These are phyloP conservation scores for Henckelia pumila DNA, from an alignment of 257 asterid genomes.

Conservation along the genomic window DNA sequence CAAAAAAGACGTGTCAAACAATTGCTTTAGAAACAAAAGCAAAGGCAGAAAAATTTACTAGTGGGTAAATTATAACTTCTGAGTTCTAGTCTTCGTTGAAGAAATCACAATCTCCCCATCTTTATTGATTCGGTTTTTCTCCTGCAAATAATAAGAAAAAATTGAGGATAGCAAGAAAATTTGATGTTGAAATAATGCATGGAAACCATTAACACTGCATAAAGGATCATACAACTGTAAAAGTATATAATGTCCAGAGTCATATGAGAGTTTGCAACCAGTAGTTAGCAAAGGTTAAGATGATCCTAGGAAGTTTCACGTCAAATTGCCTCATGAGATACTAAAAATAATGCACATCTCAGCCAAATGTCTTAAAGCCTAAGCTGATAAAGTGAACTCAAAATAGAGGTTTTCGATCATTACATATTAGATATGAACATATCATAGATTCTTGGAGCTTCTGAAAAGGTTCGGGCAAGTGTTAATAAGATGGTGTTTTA, in stretches of 20 bases:
- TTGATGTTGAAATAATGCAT: not conserved
- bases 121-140: slow-evolving; percentile 78
- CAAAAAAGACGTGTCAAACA: slow-evolving; percentile 24
- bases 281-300: not conserved
- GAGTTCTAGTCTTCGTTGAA: slow-evolving; percentile 86
- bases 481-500: not conserved
- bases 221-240: not conserved
- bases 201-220: not conserved
- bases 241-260: not conserved
- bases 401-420: not conserved
- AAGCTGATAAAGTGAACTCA: not conserved
- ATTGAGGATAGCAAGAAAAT: slow-evolving; percentile 4
- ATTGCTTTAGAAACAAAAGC: slow-evolving; percentile 14
- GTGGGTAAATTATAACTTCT: slow-evolving; percentile 48
- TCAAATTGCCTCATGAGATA: no score
- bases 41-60: slow-evolving; percentile 18
- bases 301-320: not conserved
- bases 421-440: no score
- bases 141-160: slow-evolving; percentile 46
- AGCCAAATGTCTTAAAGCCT: not conserved
- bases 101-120: slow-evolving; percentile 92
- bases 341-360: no score
- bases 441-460: not conserved
- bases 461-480: not conserved
- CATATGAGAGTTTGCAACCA: not conserved